These are phyloP conservation scores for Lactifluus echinatus DNA, from an alignment of 768 basidiomycete genomes.

Conservation along the genomic window DNA sequence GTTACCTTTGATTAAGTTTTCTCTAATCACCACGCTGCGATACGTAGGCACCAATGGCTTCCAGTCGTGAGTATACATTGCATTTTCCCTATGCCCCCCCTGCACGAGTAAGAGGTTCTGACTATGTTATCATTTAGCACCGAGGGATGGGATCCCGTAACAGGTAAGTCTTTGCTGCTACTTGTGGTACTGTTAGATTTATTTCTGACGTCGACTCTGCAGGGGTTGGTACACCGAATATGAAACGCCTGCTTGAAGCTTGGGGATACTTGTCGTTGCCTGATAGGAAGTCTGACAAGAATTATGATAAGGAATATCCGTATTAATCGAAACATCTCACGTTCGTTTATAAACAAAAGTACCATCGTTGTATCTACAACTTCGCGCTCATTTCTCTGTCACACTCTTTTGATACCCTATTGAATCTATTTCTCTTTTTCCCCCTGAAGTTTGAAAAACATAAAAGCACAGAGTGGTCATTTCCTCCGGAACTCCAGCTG, in stretches of 20 bases:
- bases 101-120: not conserved
- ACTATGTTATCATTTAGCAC: not conserved
- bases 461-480: too few relatives aligned
- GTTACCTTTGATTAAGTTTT: not conserved
- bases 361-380: not conserved
- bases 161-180: not conserved
- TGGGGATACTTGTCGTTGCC: not conserved
- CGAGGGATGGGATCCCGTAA: constrained; percentile 12
- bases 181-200: not conserved
- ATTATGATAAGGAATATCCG: not conserved
- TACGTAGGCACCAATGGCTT: constrained; percentile 5
- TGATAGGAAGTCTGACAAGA: too few relatives aligned
- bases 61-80: not conserved
- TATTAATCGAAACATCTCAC: not conserved
- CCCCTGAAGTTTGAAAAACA: too few relatives aligned
- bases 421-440: too few relatives aligned
- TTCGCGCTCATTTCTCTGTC: too few relatives aligned
- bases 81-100: not conserved
- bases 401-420: not conserved
- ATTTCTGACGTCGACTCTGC: not conserved
- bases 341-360: not conserved
- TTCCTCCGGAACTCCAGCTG: too few relatives aligned
- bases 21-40: not conserved
- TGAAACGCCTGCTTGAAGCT: not conserved
- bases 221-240: constrained; percentile 10